Conservation (phyloP, 768 basidiomycete species). For the Chalciporus pseudorubinellus region DNA sequence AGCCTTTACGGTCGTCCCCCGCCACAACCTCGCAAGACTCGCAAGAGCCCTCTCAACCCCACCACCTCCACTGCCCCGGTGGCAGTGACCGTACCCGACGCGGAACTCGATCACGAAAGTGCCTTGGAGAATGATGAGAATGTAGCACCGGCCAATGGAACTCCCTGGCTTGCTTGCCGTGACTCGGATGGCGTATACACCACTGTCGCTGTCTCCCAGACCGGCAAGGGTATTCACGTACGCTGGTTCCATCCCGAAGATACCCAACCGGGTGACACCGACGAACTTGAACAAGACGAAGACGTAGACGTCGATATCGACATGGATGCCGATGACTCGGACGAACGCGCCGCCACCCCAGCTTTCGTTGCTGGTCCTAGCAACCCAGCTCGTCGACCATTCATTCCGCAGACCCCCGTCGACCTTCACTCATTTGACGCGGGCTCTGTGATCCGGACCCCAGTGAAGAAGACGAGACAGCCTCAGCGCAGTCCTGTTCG, state of each 20-base stretch:
- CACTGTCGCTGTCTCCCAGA: neutral
- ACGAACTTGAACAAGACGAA: neutral
- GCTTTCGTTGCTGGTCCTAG: neutral
- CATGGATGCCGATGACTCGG: neutral
- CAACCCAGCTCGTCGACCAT: neutral
- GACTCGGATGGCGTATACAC: no score
- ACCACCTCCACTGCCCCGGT: no score
- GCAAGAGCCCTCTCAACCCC: neutral
- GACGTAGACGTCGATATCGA: neutral
- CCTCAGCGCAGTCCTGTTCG: slow-evolving; percentile 29
- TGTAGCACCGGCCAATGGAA: neutral
- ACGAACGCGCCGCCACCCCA: slow-evolving; percentile 11
- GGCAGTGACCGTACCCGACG: neutral
- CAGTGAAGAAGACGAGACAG: slow-evolving; percentile 26
- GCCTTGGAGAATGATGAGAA: neutral
- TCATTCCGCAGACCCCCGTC: slow-evolving; percentile 21
- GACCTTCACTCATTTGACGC: slow-evolving; percentile 22
- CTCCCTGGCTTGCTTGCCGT: neutral
- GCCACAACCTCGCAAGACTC: neutral
- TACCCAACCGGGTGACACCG: neutral
- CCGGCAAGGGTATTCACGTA: neutral
- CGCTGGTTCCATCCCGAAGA: neutral
- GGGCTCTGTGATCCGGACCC: slow-evolving; percentile 31
- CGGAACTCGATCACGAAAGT: neutral
- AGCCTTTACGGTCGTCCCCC: neutral